These are phyloP conservation scores for Hypoxylon lienhwacheense DNA, from an alignment of 495 filamentous ascomycete genomes.

Conservation along the genomic window DNA sequence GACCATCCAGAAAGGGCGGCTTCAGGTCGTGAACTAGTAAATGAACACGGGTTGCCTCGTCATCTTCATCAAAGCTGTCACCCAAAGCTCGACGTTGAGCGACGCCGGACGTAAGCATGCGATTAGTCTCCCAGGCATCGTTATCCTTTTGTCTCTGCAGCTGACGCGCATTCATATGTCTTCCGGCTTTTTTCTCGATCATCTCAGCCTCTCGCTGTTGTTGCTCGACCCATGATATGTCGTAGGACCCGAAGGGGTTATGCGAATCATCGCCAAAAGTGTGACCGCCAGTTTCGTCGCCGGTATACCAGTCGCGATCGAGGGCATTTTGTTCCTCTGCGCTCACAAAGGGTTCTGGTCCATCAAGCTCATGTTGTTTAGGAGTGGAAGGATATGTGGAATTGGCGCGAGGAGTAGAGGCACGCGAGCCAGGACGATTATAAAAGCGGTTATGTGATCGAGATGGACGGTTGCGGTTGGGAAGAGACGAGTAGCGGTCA, in stretches of 20 bases:
- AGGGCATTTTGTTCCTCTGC: constrained; percentile 61
- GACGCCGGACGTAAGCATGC: constrained; percentile 95
- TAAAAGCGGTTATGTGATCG: constrained; percentile 42
- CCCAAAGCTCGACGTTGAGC: constrained; percentile 84
- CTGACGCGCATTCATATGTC: constrained; percentile 68
- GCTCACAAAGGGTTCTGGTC: constrained; percentile 52
- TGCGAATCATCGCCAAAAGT: constrained; percentile 76
- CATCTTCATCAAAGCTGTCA: constrained; percentile 83
- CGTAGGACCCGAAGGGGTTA: constrained; percentile 61
- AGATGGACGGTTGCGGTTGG: constrained; percentile 48
- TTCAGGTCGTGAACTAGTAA: constrained; percentile 90
- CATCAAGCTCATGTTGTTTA: constrained; percentile 55
- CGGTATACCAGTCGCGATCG: constrained; percentile 87
- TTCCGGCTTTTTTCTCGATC: constrained; percentile 72
- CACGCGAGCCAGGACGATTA: constrained; percentile 40
- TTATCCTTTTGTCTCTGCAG: constrained; percentile 88
- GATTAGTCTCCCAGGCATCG: constrained; percentile 98
- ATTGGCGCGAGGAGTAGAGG: constrained; percentile 53
- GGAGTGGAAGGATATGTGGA: constrained; percentile 53
- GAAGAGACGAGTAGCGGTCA: constrained; percentile 60
- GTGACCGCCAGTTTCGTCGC: constrained; percentile 69
- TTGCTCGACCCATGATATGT: constrained; percentile 65
- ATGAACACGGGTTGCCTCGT: constrained; percentile 88
- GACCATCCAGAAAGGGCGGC: constrained; percentile 93
- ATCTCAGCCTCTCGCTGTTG: constrained; percentile 71